Percentiles rank a stretch among this genome's conserved stretches.
Evolutionary conservation across 331 rosid genomes (phyloP).

Genomic region (Arachis monticola): DNA sequence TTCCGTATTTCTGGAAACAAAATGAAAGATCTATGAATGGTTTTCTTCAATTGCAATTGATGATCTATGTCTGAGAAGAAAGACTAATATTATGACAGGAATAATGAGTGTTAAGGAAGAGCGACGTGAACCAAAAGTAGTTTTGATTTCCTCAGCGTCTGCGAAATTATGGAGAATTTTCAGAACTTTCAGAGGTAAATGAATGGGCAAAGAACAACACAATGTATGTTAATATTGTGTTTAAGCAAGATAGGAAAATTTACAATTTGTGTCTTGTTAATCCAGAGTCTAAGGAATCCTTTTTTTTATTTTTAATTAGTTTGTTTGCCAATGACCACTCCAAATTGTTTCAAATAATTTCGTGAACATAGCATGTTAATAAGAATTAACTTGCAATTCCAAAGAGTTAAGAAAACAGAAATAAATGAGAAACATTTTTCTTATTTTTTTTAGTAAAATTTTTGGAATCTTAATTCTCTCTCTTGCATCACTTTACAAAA

Average conservation of each 20-base stretch:
- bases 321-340: slow-evolving; percentile 98
- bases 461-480: slow-evolving; percentile 43
- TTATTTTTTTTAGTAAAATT: slow-evolving; percentile 25
- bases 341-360: slow-evolving; percentile 31
- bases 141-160: slow-evolving; percentile 83
- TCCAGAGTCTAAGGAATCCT: slow-evolving; percentile 80
- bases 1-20: not conserved
- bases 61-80: slow-evolving; percentile 59
- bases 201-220: not conserved
- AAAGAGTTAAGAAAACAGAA: not conserved
- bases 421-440: too few species aligned
- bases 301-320: too few species aligned
- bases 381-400: not conserved
- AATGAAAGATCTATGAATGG: not conserved
- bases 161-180: slow-evolving; percentile 38
- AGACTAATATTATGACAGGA: slow-evolving; percentile 79
- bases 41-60: slow-evolving; percentile 71
- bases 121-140: slow-evolving; percentile 93
- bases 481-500: slow-evolving; percentile 24
- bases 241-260: slow-evolving; percentile 38
- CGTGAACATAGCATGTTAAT: slow-evolving; percentile 22
- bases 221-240: not conserved
- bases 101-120: slow-evolving; percentile 87
- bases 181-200: not conserved
- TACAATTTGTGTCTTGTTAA: slow-evolving; percentile 80